Evolutionary conservation across 2,329 filamentous ascomycete species (phyloP), one percentile per base, ranked within the genome.

Genomic region (Parascedosporium putredinis): DNA sequence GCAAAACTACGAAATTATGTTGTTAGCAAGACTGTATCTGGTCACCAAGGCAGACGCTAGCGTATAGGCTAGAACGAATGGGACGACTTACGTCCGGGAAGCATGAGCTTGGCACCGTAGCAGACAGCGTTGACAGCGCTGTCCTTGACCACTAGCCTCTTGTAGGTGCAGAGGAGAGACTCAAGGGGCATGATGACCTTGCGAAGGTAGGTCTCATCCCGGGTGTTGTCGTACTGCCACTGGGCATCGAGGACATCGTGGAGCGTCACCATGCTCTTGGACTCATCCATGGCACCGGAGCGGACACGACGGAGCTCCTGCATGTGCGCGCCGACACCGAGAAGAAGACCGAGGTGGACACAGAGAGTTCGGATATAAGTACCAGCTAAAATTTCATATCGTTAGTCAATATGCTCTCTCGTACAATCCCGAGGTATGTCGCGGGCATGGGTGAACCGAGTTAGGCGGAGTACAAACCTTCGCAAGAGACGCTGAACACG

Each of bases 401-500:
- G 38, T 43, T 20, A 49, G 48, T 25, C 12, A 29, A 20, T 24
- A 12, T 12, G 9, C 42, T 14, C 23, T 14, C n/a, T n/a, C n/a
- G n/a, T n/a, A n/a, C n/a, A n/a, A n/a, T n/a, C n/a, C n/a, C n/a
- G n/a, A n/a, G n/a, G n/a, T n/a, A n/a, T n/a, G n/a, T n/a, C n/a
- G n/a, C n/a, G n/a, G n/a, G n/a, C n/a, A n/a, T n/a, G n/a, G n/a
- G n/a, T n/a, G n/a, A n/a, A n/a, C 34, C 43, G 16, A 45, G 5
- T 12, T 9, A 23, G 6, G 34, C 7, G 16, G n/a, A 20, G 36
- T 4, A 47, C 33, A 14, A 23, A 49, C 67, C 93, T 72, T 98
- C 93, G 70, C 93, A 98, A 71, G 88, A 95, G 60, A 97, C 93
- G 91, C 93, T 97, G 79, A 98, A 98, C 51, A 97, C 91, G 68